Evolutionary conservation across 176 grass and related monocot species (phyloP).

Genomic region (Ampelocalamus luodianensis): DNA sequence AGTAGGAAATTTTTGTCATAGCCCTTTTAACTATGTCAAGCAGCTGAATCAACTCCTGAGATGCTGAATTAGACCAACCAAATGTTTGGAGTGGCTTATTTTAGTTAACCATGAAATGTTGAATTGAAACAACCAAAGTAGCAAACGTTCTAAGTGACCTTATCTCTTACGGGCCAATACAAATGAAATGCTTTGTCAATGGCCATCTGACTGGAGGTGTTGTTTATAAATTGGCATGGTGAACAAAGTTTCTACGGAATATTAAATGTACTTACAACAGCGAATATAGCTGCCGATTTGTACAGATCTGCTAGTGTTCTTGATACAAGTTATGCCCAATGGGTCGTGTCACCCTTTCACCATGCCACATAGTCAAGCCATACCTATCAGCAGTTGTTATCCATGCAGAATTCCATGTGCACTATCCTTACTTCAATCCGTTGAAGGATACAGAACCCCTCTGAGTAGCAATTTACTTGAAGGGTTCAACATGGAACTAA

Average conservation of each 20-base stretch:
- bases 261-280: neutral
- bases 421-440: neutral
- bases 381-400: neutral
- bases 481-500: constrained; percentile 14
- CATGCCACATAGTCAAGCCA: neutral
- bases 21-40: constrained; percentile 3
- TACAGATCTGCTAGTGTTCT: neutral
- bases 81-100: neutral
- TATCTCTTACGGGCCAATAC: neutral
- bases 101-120: neutral
- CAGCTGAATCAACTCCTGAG: neutral
- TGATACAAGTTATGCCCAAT: neutral
- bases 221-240: neutral
- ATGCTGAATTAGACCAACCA: neutral
- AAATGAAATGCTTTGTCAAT: neutral
- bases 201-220: neutral
- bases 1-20: neutral
- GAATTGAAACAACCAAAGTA: neutral
- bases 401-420: neutral
- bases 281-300: neutral
- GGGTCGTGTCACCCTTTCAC: neutral
- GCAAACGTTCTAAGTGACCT: neutral
- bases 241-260: neutral
- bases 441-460: neutral
- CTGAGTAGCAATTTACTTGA: constrained; percentile 25